Conservation (phyloP, 177 flowering plant species). For the Vitis hybrid region DNA sequence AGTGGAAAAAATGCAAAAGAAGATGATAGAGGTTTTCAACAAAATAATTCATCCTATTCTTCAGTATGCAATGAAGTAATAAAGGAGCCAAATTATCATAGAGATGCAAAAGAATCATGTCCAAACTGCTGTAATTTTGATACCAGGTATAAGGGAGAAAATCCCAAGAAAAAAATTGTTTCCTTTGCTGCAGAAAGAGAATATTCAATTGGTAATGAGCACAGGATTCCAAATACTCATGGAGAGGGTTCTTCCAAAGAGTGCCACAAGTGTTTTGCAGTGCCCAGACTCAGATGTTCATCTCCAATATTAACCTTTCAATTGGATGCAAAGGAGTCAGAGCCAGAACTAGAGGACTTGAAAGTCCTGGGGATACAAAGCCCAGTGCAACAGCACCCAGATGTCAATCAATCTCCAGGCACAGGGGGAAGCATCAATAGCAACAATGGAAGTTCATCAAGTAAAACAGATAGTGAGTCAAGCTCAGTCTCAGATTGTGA, state of each 20-base stretch:
- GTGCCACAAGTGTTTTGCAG: constrained; percentile 23
- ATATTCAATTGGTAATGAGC: constrained; percentile 13
- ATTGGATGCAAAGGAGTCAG: constrained; percentile 19
- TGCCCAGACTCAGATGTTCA: constrained; percentile 11
- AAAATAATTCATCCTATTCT: constrained; percentile 18
- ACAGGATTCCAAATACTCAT: constrained; percentile 9
- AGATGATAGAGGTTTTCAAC: constrained; percentile 17
- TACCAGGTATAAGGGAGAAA: constrained; percentile 14
- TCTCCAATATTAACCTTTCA: constrained; percentile 15
- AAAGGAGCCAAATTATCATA: constrained; percentile 9
- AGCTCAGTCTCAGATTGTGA: constrained; percentile 41
- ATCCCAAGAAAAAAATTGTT: constrained; percentile 12
- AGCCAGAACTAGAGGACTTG: constrained; percentile 13
- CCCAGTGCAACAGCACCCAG: constrained; percentile 19
- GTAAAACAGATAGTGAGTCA: constrained; percentile 37
- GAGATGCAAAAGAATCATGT: constrained; percentile 18
- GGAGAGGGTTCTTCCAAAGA: constrained; percentile 26
- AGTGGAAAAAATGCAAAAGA: constrained; percentile 21
- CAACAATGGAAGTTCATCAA: constrained; percentile 37
- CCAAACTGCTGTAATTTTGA: constrained; percentile 8
- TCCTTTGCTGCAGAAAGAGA: constrained; percentile 15
- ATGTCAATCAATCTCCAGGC: constrained; percentile 24
- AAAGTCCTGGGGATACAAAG: constrained; percentile 28
- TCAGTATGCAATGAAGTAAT: constrained; percentile 10
- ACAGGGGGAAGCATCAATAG: constrained; percentile 33